phyloP scores from a whole-genome alignment of 1,284 basidiomycete species.

The Ustilago lituana region DNA sequence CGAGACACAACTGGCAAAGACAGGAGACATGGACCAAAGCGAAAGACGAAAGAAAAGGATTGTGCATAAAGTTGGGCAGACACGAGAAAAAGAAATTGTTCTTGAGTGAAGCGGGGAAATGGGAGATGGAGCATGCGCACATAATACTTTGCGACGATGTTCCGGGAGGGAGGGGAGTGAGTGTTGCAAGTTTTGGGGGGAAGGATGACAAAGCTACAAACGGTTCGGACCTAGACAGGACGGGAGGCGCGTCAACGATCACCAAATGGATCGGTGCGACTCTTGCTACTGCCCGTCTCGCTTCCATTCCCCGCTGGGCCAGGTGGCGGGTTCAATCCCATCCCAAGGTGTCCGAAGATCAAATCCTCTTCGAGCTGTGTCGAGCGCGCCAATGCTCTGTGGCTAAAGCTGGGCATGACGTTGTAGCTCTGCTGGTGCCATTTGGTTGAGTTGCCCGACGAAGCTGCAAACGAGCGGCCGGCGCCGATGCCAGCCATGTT shows the following conservation, averaged over 20 bases:
- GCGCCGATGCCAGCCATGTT: constrained; percentile 53
- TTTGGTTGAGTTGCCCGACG: constrained; percentile 49
- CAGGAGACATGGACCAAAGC: background rate
- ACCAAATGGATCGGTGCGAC: constrained; percentile 42
- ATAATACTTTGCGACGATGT: no score
- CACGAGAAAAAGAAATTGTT: constrained; percentile 9
- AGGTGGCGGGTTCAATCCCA: constrained; percentile 36
- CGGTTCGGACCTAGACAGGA: no score
- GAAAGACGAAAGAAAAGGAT: constrained; percentile 1
- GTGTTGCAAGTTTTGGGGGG: no score
- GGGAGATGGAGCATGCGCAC: no score
- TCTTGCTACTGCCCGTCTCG: constrained; percentile 37
- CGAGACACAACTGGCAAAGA: background rate
- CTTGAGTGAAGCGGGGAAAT: background rate
- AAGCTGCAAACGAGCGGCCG: constrained; percentile 32
- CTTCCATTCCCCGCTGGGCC: constrained; percentile 37
- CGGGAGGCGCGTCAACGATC: constrained; percentile 18
- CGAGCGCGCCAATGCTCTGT: constrained; percentile 39
- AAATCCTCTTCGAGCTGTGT: constrained; percentile 47
- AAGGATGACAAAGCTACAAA: no score
- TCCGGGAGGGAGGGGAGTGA: no score
- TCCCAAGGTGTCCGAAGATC: constrained; percentile 48
- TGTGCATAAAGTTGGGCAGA: constrained; percentile 5
- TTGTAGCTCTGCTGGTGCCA: constrained; percentile 53
- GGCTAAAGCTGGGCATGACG: constrained; percentile 47